Evolutionary conservation across 345 rosid genomes (phyloP), one percentile per base, ranked within the genome.

Genomic region (Leavenworthia alabamica): DNA sequence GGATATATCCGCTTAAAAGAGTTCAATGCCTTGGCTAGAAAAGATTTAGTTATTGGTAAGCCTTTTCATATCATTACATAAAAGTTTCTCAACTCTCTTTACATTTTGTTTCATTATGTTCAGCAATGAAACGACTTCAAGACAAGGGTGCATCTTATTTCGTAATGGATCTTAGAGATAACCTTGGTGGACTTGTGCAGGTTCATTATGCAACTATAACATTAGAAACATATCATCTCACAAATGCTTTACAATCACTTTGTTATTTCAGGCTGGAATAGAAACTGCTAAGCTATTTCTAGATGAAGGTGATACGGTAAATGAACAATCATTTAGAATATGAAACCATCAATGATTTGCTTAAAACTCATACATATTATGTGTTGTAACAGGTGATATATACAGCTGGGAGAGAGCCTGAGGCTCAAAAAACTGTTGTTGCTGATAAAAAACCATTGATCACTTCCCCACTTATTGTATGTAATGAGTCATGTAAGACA

Each of bases 151-250:
- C 92, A 1, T 80, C 78, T 15, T 88, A 74, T 79, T 88, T 88
- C 27, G 73, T 91, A 31, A 70, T 91, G 81, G 98, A 91, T 78
- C 98, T 91, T 68, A 79, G 95, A 82, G 95, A 92, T 73, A 92
- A 92, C 76, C 98, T 85, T 47, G 98, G 98, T 64, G 98, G 98
- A 65, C 81, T 92, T 31, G 96, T 92, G 23, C 95, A 89, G 90
- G 98, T 91, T 44, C 37, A 23, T 58, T 42, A 8, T 8, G 22
- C 9, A 57, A 7, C 60, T 59, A 16, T 44, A 22, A 56, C 56
- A 53, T 50, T 13, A 19, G 42, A 37, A 37, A 8, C 31, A 51
- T 49, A 17, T 43, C 52, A 43, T 51, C 39, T 1, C 13, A 14
- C 4, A 17, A 51, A 13, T 68, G 20, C 11, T 32, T 42, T 52